Evolutionary conservation across 306 rosid species (phyloP).

Genomic region (Astragalus membranaceus): DNA sequence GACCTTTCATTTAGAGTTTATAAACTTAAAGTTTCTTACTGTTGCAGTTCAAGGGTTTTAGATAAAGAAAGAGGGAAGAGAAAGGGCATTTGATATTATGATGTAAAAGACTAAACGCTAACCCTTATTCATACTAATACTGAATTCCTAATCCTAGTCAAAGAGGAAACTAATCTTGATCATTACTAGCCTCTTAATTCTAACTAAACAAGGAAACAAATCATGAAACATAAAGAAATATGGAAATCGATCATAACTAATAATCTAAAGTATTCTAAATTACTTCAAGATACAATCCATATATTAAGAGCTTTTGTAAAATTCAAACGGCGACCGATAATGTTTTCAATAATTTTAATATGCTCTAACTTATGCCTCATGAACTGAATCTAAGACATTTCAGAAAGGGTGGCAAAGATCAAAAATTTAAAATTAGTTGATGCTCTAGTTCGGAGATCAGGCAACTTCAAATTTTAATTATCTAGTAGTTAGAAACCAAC

Average conservation of each 20-base stretch:
- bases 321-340: background rate
- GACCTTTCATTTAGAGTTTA: constrained; percentile 7
- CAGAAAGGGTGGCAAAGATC: background rate
- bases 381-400: background rate
- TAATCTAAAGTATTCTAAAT: no score
- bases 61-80: background rate
- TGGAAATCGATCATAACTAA: no score
- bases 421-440: background rate
- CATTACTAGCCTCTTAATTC: no score
- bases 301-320: background rate
- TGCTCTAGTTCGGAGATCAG: background rate
- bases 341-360: background rate
- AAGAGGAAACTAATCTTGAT: no score
- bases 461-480: background rate
- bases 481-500: background rate
- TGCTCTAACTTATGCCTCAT: background rate
- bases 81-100: background rate
- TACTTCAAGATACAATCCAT: no score
- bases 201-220: no score
- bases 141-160: background rate
- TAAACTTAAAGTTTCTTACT: background rate
- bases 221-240: no score
- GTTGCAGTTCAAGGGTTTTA: background rate
- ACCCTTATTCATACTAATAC: background rate
- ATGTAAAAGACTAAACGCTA: background rate